Base-by-base conservation (phyloP, 257 asterid genomes). In the Petunia axillaris region DNA sequence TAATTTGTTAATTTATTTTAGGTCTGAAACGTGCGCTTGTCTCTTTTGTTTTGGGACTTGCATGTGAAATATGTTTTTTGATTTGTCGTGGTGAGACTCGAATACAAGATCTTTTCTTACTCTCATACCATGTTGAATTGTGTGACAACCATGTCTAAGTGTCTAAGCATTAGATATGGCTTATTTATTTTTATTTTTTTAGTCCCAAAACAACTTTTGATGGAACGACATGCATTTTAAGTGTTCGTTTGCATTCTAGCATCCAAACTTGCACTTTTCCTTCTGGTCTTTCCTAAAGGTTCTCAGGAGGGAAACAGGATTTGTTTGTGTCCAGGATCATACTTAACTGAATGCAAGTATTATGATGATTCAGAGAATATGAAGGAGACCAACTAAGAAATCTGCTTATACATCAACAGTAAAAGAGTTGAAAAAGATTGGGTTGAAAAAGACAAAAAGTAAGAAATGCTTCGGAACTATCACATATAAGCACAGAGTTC, bases 321-420 rank as follows among this genome's bases (percentile, higher is more conserved):
- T 16, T 58, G 3, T 25, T 59, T 35, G 0, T 59, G 65, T 59
- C 65, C 11, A 25, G n/a, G 44, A 36, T 63, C n/a, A 63, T 9
- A 36, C 38, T 63, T 63, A 36, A 4, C 75, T 67, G 54, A 41
- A 7, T 67, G 38, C 75, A 7, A 67, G 54, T 67, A 67, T 41
- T 41, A 15, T 40, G 39, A 41, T 67, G 3, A 67, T 14, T 67
- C 6, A 43, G 53, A 67, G 15, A 67, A 67, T 15, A 67, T 67
- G 43, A 67, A 41, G 14, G 4, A 15, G 43, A 40, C 38, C 54
- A n/a, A 40, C 75, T 67, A 41, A 40, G 1, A 40, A 67, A 41
- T 67, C n/a, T 67, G 15, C 3, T 67, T 66, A 67, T 66, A 41
- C 75, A 66, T 71, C 77, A 71, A 35, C 35, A n/a, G 2, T 48